A percentile compares a stretch with the other conserved stretches of the same genome.
phyloP scores from a whole-genome alignment of 768 basidiomycete genomes.

The Albatrellus ellisii region DNA sequence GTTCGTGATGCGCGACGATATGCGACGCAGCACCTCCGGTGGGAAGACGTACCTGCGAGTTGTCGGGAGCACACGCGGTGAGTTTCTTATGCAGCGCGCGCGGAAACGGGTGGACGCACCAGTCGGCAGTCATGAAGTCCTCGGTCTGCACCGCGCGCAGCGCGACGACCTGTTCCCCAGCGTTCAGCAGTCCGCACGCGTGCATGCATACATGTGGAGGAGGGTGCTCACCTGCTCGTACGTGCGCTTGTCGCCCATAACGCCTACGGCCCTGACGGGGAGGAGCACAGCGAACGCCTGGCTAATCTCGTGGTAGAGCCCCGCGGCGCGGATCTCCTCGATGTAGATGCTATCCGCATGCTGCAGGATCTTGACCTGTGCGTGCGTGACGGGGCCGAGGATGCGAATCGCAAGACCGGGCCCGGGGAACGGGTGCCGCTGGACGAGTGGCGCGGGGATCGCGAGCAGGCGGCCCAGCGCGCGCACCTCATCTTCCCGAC shows the following conservation, averaged over 20 bases:
- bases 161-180: conserved; percentile 58
- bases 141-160: conserved; percentile 94
- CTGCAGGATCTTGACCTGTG: conserved; percentile 85
- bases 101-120: too few species aligned
- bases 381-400: conserved; percentile 86
- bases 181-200: background rate
- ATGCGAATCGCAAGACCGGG: conserved; percentile 98
- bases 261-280: conserved; percentile 96
- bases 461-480: conserved; percentile 80
- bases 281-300: conserved; percentile 94
- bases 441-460: conserved; percentile 88
- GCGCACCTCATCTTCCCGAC: conserved; percentile 77
- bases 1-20: conserved; percentile 96
- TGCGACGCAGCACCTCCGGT: conserved; percentile 71
- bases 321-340: conserved; percentile 91
- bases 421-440: conserved; percentile 97
- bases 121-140: conserved; percentile 99
- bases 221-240: conserved; percentile 69
- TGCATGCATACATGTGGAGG: background rate
- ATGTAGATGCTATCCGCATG: conserved; percentile 94
- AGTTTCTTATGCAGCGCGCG: too few species aligned
- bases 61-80: background rate
- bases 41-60: conserved; percentile 84
- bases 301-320: conserved; percentile 83
- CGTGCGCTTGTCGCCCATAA: conserved; percentile 93